phyloP scores from a whole-genome alignment of 2,329 filamentous ascomycete genomes.

The Dryadomyces quercivorus region DNA sequence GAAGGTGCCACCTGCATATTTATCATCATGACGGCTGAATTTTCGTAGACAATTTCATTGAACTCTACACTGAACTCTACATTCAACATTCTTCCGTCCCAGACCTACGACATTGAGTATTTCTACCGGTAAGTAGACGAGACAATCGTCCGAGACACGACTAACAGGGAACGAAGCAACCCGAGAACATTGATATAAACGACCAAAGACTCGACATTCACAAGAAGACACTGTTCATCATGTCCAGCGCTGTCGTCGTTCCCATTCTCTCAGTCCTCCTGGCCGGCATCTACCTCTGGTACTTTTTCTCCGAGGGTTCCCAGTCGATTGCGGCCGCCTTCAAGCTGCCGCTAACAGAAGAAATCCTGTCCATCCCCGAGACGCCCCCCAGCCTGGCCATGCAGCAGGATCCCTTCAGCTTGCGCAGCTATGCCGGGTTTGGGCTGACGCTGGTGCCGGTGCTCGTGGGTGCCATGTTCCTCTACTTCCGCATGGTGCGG shows the following conservation, averaged over 20 bases:
- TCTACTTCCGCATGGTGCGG: conserved; percentile 5
- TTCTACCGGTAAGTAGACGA: too few relatives aligned
- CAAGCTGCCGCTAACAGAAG: background rate
- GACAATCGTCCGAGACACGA: too few relatives aligned
- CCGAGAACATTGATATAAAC: too few relatives aligned
- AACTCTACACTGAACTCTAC: too few relatives aligned
- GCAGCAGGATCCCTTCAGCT: background rate
- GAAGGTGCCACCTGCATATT: too few relatives aligned
- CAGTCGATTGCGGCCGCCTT: background rate
- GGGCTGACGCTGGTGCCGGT: background rate
- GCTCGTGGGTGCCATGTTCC: background rate
- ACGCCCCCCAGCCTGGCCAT: background rate
- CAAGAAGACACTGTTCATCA: background rate
- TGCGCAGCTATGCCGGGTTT: background rate
- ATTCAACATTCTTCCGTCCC: background rate
- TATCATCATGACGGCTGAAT: too few relatives aligned
- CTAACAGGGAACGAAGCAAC: background rate
- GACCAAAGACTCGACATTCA: background rate
- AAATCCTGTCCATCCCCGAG: background rate
- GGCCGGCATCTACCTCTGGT: background rate
- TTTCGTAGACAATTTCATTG: too few relatives aligned
- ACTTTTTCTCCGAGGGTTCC: background rate
- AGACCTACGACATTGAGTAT: too few relatives aligned
- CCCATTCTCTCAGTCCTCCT: background rate
- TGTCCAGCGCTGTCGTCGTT: background rate